Evolutionary conservation across 495 filamentous ascomycete genomes (phyloP), one percentile per base, ranked within the genome.

Genomic region (Aspergillus affinis): DNA sequence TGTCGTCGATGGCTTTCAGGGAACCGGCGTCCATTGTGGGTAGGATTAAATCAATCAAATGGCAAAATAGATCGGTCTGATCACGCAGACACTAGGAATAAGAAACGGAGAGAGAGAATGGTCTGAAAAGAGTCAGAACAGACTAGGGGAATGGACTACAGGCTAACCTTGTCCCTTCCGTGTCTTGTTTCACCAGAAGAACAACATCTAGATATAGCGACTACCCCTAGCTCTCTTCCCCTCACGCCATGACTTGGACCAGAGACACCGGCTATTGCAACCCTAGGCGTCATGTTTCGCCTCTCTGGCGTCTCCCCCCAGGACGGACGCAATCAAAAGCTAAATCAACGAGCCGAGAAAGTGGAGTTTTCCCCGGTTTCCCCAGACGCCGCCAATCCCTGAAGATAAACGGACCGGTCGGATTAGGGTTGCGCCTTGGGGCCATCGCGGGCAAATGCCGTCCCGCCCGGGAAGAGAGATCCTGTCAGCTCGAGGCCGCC

Each of bases 21-120:
- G 51, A 54, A 5, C 21, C 30, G 51, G 51, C 32, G 21, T 54
- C 51, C 29, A 54, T 54, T 9, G n/a, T 54, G 12, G n/a, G 12
- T 30, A 20, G 17, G 15, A 52, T n/a, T 17, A 7, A 20, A 44
- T 44, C 51, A 54, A 44, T 53, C 36, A 32, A 4, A 53, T 41
- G 12, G 12, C 12, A 13, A 10, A 41, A 41, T 41, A 15, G 36
- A 17, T 2, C 13, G 10, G 9, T 17, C 36, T 10, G 13, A 41
- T 41, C 12, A 17, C 36, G 12, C 36, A 41, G 36, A 41, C 32
- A 36, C 32, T 36, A 36, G 10, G 6, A 36, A 9, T 15, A 41
- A 41, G 5, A 15, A 41, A 41, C 10, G 29, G 29, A 5, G 36
- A 41, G 10, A 15, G 36, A 41, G 2, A 15, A 0, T 15, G 9